Evolutionary conservation across 805 yeast species (phyloP), one percentile per base, ranked within the genome.

Genomic region (Phaffomyces opuntiae): DNA sequence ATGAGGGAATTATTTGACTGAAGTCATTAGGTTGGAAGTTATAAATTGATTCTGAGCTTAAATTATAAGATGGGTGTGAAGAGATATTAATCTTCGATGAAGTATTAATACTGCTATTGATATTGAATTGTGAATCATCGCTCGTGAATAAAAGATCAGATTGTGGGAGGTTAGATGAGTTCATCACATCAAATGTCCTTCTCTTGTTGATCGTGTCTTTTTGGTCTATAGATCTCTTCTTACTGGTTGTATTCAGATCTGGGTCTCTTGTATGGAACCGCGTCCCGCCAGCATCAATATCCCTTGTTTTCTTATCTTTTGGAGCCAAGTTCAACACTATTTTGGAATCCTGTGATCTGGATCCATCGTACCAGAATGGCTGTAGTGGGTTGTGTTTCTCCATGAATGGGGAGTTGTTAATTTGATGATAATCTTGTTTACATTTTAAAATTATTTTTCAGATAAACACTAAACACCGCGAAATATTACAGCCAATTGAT

Each of bases 211-310:
- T 56, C 0, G 27, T 38, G 9, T 52, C 51, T 3, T 48, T 48
- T 35, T 53, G 55, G 4, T 48, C 52, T 13, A 43, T 39, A 4
- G 48, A 24, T 34, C 60, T 47, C 44, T 57, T 57, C 40, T 55
- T 47, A 7, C 14, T 35, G 2, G 21, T 11, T 9, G 19, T 3
- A 19, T 3, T 19, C 24, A 45, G 39, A 4, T 24, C 19, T 1
- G 33, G 7, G 38, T 26, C 36, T 37, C 75, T 55, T 5, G 74
- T 68, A 47, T 73, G 77, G 51, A 72, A 72, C 46, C 55, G 59
- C 1, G 64, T 58, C 40, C 75, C 71, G 5, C 67, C 60, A 11
- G 77, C 76, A 56, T 74, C 70, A 49, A 64, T 65, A 51, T 73
- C 77, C 16, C 68, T 63, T 8, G 62, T 64, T 11, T 53, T 59